Conservation (phyloP, 148 eudicot species). For the Arbutus unedo region DNA sequence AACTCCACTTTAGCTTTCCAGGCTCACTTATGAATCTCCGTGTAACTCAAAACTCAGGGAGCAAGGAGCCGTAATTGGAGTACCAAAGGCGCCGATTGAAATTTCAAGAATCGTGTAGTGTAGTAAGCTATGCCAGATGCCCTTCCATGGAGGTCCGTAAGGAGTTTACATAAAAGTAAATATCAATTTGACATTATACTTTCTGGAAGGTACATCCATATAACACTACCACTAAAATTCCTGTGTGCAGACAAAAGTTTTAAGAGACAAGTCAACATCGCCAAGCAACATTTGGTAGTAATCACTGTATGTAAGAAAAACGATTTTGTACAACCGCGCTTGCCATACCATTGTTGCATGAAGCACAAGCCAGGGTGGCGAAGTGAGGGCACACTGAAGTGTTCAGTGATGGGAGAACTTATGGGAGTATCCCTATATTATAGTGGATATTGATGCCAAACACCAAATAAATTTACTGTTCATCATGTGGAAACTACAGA, state of each 20-base stretch:
- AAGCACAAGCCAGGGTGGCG: neutral
- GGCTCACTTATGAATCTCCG: constrained; percentile 3
- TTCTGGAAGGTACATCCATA: neutral
- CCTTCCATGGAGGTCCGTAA: neutral
- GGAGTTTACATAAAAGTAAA: constrained; percentile 3
- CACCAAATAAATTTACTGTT: neutral
- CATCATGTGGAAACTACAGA: neutral
- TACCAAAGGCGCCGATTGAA: neutral
- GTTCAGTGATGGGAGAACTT: neutral
- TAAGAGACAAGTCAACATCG: neutral
- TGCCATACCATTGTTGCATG: neutral
- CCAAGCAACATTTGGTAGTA: neutral
- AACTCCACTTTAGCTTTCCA: constrained; percentile 8
- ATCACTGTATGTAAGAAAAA: neutral
- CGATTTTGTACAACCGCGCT: neutral
- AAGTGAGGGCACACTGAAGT: neutral
- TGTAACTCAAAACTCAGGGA: neutral
- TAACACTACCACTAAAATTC: neutral
- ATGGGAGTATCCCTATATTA: neutral
- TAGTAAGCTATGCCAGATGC: constrained; percentile 3
- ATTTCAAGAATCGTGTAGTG: neutral
- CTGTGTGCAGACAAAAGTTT: neutral
- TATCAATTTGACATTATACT: constrained; percentile 11
- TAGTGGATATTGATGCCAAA: neutral
- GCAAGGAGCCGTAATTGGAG: constrained; percentile 11